A percentile compares a stretch with the other conserved stretches of the same genome.
Conservation (phyloP, 495 filamentous ascomycete species). For the Xylaria palmicola region DNA sequence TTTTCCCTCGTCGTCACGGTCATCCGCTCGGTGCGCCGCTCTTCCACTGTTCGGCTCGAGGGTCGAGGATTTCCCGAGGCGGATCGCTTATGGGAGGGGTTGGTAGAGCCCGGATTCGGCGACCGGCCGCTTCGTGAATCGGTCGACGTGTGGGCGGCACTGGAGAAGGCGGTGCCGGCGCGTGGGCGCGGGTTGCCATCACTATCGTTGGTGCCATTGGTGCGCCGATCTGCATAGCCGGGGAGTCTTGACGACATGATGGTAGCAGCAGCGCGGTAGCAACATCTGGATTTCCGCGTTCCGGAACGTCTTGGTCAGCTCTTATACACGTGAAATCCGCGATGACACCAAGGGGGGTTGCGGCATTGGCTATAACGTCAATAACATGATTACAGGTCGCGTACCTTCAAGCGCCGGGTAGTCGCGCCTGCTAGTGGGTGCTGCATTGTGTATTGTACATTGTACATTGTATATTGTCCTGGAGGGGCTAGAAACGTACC, state of each 20-base stretch:
- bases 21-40: constrained; percentile 48
- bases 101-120: constrained; percentile 26
- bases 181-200: constrained; percentile 36
- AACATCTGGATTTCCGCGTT: constrained; percentile 22
- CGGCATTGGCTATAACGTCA: background rate
- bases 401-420: background rate
- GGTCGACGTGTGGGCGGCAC: constrained; percentile 17
- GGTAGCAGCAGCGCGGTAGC: constrained; percentile 11
- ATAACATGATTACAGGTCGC: constrained; percentile 13
- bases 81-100: constrained; percentile 42
- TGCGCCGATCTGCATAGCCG: constrained; percentile 41
- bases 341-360: background rate
- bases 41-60: constrained; percentile 39
- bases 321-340: background rate
- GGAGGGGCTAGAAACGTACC: too few relatives aligned
- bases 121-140: constrained; percentile 27
- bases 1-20: constrained; percentile 66
- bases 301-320: constrained; percentile 14
- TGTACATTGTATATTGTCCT: too few relatives aligned
- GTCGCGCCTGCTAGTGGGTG: background rate
- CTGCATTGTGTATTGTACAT: too few relatives aligned
- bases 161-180: constrained; percentile 29
- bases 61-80: constrained; percentile 44
- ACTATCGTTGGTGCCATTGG: constrained; percentile 37
- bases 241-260: constrained; percentile 41